Conservation (phyloP, 129 eudicot species). For the Silybum marianum region DNA sequence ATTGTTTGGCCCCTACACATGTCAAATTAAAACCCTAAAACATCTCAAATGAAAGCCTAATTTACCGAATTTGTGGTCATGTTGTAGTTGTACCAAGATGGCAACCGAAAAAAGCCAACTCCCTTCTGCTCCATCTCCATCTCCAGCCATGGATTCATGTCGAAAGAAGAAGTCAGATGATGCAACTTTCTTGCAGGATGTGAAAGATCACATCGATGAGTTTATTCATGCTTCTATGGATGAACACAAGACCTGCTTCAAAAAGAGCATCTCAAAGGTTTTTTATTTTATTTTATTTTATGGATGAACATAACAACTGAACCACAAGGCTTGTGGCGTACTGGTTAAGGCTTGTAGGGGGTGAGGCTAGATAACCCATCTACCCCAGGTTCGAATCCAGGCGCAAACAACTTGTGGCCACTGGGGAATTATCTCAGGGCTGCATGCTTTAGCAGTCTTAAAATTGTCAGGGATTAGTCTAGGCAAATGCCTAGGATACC, state of each 20-base stretch:
- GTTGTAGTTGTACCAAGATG: constrained; percentile 41
- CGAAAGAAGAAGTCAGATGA: constrained; percentile 68
- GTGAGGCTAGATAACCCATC: too few relatives aligned
- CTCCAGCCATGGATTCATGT: constrained; percentile 49
- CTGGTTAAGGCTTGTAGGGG: too few relatives aligned
- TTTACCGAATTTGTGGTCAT: not conserved
- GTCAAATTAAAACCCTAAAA: too few relatives aligned
- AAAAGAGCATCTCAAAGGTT: constrained; percentile 67
- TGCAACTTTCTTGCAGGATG: constrained; percentile 67
- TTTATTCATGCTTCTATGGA: constrained; percentile 82
- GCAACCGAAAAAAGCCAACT: constrained; percentile 43
- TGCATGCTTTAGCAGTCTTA: too few relatives aligned
- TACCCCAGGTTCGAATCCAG: too few relatives aligned
- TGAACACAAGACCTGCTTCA: constrained; percentile 71
- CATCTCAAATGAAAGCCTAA: too few relatives aligned
- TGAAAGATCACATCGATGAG: constrained; percentile 75
- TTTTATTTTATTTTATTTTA: not conserved
- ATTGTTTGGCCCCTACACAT: too few relatives aligned
- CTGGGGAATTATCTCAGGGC: too few relatives aligned
- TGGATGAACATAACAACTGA: not conserved
- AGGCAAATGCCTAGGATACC: too few relatives aligned
- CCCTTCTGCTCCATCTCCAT: constrained; percentile 27
- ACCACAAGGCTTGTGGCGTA: too few relatives aligned
- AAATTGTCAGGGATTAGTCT: too few relatives aligned
- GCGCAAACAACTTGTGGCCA: too few relatives aligned